Percentiles rank a stretch among this genome's conserved stretches.
These are phyloP conservation scores for Lachancea nothofagi DNA, from an alignment of 805 yeast species.

Conservation along the genomic window DNA sequence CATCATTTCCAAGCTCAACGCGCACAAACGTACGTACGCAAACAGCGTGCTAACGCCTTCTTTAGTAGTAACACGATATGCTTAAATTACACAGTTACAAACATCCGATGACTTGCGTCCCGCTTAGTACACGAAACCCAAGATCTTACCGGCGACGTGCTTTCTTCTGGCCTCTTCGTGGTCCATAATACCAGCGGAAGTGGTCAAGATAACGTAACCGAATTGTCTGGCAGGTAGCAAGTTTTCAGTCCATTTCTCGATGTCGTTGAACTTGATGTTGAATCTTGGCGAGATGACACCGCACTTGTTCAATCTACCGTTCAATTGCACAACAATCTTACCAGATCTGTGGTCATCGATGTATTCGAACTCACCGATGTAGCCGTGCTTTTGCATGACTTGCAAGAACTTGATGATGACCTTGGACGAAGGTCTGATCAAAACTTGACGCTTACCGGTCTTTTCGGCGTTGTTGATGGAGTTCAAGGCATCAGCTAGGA, in stretches of 20 bases:
- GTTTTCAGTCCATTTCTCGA: slow-evolving; percentile 98
- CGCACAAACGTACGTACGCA: too few relatives aligned
- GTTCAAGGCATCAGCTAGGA: slow-evolving; percentile 97
- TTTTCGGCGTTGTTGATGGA: slow-evolving; percentile 98
- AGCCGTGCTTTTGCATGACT: slow-evolving; percentile 97
- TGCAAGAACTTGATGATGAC: slow-evolving; percentile 94
- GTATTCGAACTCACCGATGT: slow-evolving; percentile 98
- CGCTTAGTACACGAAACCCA: slow-evolving; percentile 90
- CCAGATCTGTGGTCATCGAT: slow-evolving; percentile 99
- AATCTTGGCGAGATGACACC: slow-evolving; percentile 99
- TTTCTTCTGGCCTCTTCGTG: slow-evolving; percentile 99
- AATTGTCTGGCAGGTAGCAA: slow-evolving; percentile 98
- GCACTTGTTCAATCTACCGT: slow-evolving; percentile 98
- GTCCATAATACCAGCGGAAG: slow-evolving; percentile 99
- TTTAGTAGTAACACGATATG: neutral
- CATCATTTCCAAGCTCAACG: too few relatives aligned
- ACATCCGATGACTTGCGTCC: too few relatives aligned
- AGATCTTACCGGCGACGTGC: slow-evolving; percentile 98
- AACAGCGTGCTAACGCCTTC: too few relatives aligned
- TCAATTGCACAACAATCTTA: slow-evolving; percentile 91
- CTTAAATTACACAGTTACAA: slow-evolving; percentile 4
- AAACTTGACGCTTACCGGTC: slow-evolving; percentile 98
- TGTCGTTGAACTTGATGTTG: slow-evolving; percentile 91
- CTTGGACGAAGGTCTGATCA: slow-evolving; percentile 97
- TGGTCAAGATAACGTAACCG: slow-evolving; percentile 95